phyloP scores from a whole-genome alignment of 1,284 basidiomycete species.

The Sporisorium scitamineum region DNA sequence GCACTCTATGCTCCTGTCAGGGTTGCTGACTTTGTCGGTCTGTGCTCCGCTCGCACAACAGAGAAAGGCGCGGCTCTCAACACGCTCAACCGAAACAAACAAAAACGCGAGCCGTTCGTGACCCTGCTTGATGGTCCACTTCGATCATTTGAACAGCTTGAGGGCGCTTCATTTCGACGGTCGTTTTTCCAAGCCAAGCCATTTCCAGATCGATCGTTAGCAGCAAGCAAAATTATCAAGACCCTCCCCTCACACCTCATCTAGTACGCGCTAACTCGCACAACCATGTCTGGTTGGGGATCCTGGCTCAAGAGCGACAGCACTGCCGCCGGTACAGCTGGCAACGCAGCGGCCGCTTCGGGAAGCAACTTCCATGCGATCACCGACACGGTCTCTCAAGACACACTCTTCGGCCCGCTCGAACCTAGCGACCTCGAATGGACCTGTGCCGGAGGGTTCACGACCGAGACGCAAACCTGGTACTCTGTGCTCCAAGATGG shows the following conservation, averaged over 20 bases:
- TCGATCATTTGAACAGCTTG: background rate
- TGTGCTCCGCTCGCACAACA: constrained; percentile 7
- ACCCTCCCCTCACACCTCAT: background rate
- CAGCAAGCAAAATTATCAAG: too few relatives aligned
- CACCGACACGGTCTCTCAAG: constrained; percentile 58
- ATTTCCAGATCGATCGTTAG: too few relatives aligned
- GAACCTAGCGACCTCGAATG: constrained; percentile 80
- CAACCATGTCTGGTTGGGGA: constrained; percentile 65
- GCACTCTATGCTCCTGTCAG: constrained; percentile 6
- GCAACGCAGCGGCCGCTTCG: constrained; percentile 28
- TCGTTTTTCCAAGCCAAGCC: background rate
- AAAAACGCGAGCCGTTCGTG: background rate
- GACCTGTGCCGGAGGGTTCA: constrained; percentile 84
- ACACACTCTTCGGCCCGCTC: constrained; percentile 78
- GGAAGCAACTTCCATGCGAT: constrained; percentile 65
- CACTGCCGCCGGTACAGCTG: constrained; percentile 15
- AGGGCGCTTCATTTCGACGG: background rate
- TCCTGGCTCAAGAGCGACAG: constrained; percentile 62
- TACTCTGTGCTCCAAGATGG: constrained; percentile 89
- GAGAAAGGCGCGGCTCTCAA: background rate
- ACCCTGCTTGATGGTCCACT: background rate
- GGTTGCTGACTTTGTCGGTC: constrained; percentile 8
- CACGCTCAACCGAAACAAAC: background rate
- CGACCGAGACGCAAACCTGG: constrained; percentile 91
- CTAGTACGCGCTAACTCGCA: background rate